phyloP scores from a whole-genome alignment of 352 stramenopile genomes.

The Phytophthora chlamydospora region DNA sequence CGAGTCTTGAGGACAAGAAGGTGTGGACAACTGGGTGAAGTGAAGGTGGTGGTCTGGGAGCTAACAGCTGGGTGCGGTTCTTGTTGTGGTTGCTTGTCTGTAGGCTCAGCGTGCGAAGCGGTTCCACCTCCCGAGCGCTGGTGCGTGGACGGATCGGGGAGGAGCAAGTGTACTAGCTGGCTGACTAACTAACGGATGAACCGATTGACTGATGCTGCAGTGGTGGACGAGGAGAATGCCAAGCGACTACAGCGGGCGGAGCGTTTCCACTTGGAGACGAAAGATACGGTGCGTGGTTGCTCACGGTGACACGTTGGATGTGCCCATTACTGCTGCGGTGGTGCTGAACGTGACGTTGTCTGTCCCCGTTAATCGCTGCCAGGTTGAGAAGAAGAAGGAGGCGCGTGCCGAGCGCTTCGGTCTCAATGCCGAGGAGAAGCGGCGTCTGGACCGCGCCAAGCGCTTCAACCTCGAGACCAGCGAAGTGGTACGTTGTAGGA shows the following conservation, averaged over 20 bases:
- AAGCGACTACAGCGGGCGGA: slow-evolving; percentile 83
- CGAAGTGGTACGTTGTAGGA: slow-evolving; percentile 61
- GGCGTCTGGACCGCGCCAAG: slow-evolving; percentile 82
- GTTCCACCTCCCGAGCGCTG: slow-evolving; percentile 63
- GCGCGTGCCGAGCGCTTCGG: slow-evolving; percentile 83
- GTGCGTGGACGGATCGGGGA: slow-evolving; percentile 22
- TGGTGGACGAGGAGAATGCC: slow-evolving; percentile 49
- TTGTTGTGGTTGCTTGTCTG: slow-evolving; percentile 5
- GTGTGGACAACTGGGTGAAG: slow-evolving; percentile 23
- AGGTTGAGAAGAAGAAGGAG: slow-evolving; percentile 87
- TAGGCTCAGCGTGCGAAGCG: slow-evolving; percentile 81
- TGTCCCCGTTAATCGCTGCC: background rate
- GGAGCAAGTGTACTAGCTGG: background rate
- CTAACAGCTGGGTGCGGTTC: slow-evolving; percentile 5
- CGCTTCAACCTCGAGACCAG: slow-evolving; percentile 84
- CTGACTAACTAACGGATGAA: slow-evolving; percentile 2
- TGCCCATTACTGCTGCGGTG: slow-evolving; percentile 12
- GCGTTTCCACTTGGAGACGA: slow-evolving; percentile 81
- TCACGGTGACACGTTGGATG: background rate
- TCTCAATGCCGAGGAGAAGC: slow-evolving; percentile 82
- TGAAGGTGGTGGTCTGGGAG: background rate
- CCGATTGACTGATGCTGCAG: slow-evolving; percentile 19
- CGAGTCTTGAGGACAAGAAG: slow-evolving; percentile 81
- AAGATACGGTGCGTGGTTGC: slow-evolving; percentile 58
- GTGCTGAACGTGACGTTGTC: slow-evolving; percentile 10